Conservation (phyloP, 2,329 filamentous ascomycete genomes). For the Penicillium sp. region DNA sequence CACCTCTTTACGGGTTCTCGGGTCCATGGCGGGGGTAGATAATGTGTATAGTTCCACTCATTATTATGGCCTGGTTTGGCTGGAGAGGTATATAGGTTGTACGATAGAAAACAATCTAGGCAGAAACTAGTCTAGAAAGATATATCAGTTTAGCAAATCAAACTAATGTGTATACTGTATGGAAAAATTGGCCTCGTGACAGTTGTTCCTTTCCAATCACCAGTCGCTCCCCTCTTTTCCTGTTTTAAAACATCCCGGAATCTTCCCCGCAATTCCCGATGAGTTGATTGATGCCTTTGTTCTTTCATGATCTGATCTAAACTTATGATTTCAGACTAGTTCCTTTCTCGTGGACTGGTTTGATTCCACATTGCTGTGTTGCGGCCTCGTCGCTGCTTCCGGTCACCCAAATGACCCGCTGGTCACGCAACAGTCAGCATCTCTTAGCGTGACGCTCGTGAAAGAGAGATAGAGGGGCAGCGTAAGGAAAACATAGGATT, state of each 20-base stretch:
- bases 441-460: not conserved
- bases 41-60: not conserved
- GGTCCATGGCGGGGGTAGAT: not conserved
- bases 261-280: constrained; percentile 11
- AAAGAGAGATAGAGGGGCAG: not conserved
- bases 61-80: not conserved
- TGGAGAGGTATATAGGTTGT: not conserved
- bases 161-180: not conserved
- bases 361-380: not conserved
- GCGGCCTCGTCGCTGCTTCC: constrained; percentile 17
- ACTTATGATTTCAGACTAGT: not conserved
- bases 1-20: not conserved
- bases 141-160: not conserved
- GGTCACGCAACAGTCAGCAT: constrained; percentile 21
- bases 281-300: not conserved
- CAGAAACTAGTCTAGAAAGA: not conserved
- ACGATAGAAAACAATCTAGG: not conserved
- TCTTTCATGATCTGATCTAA: not conserved
- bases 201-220: constrained; percentile 1
- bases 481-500: not conserved
- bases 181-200: constrained; percentile 18
- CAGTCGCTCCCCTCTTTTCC: constrained; percentile 7
- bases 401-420: constrained; percentile 23
- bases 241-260: not conserved
- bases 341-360: not conserved